Conservation (phyloP, 257 asterid genomes). For the Avicennia marina region DNA sequence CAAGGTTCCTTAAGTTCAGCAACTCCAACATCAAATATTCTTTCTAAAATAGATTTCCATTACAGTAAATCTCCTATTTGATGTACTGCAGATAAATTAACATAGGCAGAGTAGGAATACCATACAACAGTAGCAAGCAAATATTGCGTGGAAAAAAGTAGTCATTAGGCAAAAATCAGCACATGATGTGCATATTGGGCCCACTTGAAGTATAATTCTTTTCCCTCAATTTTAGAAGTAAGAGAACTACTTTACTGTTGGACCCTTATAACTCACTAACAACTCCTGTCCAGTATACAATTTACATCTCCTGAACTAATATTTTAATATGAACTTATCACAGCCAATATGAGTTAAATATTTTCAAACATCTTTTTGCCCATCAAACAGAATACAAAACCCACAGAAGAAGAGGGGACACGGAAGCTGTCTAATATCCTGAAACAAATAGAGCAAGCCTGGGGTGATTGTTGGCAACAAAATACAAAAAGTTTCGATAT, state of each 20-base stretch:
- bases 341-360: not conserved
- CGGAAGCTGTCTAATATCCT: too few relatives aligned
- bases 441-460: not conserved
- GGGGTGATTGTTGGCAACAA: not conserved
- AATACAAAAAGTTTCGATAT: too few relatives aligned
- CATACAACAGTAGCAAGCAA: not conserved
- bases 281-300: not conserved
- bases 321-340: not conserved
- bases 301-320: not conserved
- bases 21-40: not conserved
- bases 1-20: not conserved
- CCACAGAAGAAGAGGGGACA: not conserved
- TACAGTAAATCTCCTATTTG: constrained; percentile 1
- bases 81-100: too few relatives aligned
- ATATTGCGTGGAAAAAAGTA: not conserved
- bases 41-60: not conserved
- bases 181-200: not conserved
- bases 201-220: not conserved
- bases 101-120: not conserved
- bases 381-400: constrained; percentile 2
- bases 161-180: not conserved
- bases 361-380: not conserved
- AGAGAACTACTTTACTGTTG: not conserved
- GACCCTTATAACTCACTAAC: not conserved
- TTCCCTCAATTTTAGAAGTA: not conserved